phyloP scores from a whole-genome alignment of 1,284 basidiomycete species.

The Sphagnurus paluster region DNA sequence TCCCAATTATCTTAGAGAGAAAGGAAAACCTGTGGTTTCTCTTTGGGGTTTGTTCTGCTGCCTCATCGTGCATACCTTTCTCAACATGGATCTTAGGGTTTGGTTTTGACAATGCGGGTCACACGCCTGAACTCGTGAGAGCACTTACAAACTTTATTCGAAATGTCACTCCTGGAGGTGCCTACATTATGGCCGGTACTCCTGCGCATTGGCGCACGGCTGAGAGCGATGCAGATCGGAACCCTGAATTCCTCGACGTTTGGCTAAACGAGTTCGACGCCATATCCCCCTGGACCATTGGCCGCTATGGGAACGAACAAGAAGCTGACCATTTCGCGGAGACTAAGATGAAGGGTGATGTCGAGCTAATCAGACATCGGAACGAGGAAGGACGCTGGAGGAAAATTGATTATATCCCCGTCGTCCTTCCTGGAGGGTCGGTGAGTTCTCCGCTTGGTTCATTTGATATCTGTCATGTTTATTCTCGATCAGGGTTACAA shows the following conservation, averaged over 20 bases:
- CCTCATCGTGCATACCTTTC: not conserved
- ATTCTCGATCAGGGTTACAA: slow-evolving; percentile 57
- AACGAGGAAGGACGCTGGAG: slow-evolving; percentile 43
- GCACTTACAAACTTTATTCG: slow-evolving; percentile 56
- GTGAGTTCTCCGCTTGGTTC: slow-evolving; percentile 40
- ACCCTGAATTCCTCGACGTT: slow-evolving; percentile 60
- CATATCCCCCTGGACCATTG: slow-evolving; percentile 76
- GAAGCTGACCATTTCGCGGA: slow-evolving; percentile 61
- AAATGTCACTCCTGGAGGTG: slow-evolving; percentile 63
- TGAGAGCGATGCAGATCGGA: slow-evolving; percentile 61
- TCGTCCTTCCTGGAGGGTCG: slow-evolving; percentile 73
- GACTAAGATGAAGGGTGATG: slow-evolving; percentile 59
- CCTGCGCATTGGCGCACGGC: slow-evolving; percentile 73
- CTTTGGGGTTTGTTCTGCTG: slow-evolving; percentile 57
- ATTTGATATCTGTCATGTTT: slow-evolving; percentile 2
- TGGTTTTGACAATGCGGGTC: slow-evolving; percentile 62
- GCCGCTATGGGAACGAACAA: slow-evolving; percentile 55
- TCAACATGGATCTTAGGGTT: slow-evolving; percentile 43
- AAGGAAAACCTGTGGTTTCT: slow-evolving; percentile 64
- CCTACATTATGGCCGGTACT: slow-evolving; percentile 67
- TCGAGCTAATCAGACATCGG: slow-evolving; percentile 53
- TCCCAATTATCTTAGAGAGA: slow-evolving; percentile 68
- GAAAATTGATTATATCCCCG: slow-evolving; percentile 73
- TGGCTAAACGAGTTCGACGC: slow-evolving; percentile 76
- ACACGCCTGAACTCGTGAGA: slow-evolving; percentile 59